Conservation (phyloP, 2,329 filamentous ascomycete species). For the Pezicula rhizophila region DNA sequence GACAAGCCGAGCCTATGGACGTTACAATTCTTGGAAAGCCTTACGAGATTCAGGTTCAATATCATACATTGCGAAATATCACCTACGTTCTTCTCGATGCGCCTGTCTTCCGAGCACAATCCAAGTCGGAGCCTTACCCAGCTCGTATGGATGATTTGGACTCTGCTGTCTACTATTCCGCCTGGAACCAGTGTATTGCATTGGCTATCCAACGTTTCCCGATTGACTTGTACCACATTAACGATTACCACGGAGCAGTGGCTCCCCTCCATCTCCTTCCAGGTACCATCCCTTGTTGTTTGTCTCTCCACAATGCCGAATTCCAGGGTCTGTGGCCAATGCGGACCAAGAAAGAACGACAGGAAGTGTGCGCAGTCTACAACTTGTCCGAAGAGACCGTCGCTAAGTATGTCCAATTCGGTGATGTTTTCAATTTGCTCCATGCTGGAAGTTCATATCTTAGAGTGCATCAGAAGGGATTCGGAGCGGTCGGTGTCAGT, state of each 20-base stretch:
- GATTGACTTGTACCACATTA: slow-evolving; percentile 59
- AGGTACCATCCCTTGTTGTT: slow-evolving; percentile 48
- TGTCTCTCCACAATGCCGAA: slow-evolving; percentile 63
- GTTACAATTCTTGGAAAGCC: slow-evolving; percentile 53
- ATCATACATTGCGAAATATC: slow-evolving; percentile 56
- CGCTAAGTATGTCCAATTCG: slow-evolving; percentile 13
- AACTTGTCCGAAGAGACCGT: slow-evolving; percentile 52
- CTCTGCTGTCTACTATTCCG: slow-evolving; percentile 60
- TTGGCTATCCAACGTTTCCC: slow-evolving; percentile 55
- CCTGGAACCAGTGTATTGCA: slow-evolving; percentile 65
- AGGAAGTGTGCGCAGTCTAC: slow-evolving; percentile 58
- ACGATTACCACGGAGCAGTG: slow-evolving; percentile 57
- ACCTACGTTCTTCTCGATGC: slow-evolving; percentile 58
- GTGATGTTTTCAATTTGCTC: slow-evolving; percentile 43
- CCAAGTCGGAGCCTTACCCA: slow-evolving; percentile 56
- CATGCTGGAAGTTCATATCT: slow-evolving; percentile 51
- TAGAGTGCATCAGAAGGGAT: slow-evolving; percentile 59
- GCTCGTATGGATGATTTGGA: slow-evolving; percentile 63
- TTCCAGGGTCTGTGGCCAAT: slow-evolving; percentile 65
- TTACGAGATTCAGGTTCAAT: slow-evolving; percentile 57
- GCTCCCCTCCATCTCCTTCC: slow-evolving; percentile 60
- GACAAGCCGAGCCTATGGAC: slow-evolving; percentile 51
- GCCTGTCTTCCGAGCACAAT: slow-evolving; percentile 55
- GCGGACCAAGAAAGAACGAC: slow-evolving; percentile 51
- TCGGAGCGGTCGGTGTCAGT: slow-evolving; percentile 60